Evolutionary conservation across 2,329 filamentous ascomycete genomes (phyloP), one percentile per base, ranked within the genome.

Genomic region (Colletotrichum eleusines): DNA sequence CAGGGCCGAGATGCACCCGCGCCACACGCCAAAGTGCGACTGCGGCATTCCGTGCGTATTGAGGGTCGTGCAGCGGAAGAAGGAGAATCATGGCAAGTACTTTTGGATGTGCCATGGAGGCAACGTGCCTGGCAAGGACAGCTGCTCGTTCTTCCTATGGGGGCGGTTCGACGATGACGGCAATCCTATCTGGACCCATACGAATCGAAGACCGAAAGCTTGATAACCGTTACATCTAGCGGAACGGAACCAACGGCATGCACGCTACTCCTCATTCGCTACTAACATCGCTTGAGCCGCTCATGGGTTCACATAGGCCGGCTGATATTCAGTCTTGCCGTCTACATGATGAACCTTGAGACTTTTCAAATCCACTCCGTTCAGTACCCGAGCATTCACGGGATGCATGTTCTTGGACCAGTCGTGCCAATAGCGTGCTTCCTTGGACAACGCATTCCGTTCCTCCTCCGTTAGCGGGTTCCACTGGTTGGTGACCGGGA

Each of bases 101-200:
- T 96, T 97, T 81, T 97, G 94, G 94, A 96, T 95, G 92, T 98
- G 96, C 76, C 89, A 97, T 81, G 89, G 90, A 0, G 90, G 91
- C 8, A 93, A 91, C 76, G 86, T 90, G 2, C 91, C 91, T 0
- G 91, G 88, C 57, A 91, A 86, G 81, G 81, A 89, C 48, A 90
- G 88, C 6, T 97, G 94, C 76, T 84, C 87, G 0, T 96, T 92
- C 76, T 97, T 97, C 75, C 86, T 92, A 72, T 97, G 94, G 94
- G 94, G 92, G 0, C 88, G 91, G 64, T 97, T 97, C 80, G 91
- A 95, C 75, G 90, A 97, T 44, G 92, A 98, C 78, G 95, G 95
- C 1, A 90, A 93, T 74, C 94, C 95, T 0, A 83, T 90, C 1
- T 93, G 91, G 90, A 74, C 54, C 23, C 69, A 69, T 38, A 28